Conservation (phyloP, 805 yeast genomes). For the Naumovozyma dairenensis region DNA sequence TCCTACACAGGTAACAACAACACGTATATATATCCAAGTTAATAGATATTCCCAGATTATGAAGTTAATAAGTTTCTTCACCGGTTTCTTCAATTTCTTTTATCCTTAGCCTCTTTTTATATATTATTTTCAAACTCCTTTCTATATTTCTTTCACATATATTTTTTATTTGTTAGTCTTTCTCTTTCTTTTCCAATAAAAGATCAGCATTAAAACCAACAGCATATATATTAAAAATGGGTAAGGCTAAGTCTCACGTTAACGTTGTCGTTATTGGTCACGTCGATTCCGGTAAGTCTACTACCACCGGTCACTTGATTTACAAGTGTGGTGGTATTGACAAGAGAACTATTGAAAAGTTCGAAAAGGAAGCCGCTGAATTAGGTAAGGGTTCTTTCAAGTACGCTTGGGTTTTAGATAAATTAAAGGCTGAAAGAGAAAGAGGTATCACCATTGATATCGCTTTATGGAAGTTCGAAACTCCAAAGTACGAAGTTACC, state of each 20-base stretch:
- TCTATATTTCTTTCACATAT: too few species aligned
- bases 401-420: constrained; percentile 96
- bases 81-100: too few species aligned
- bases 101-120: constrained; percentile 1
- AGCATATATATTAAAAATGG: constrained; percentile 34
- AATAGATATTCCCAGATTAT: too few species aligned
- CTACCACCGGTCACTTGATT: constrained; percentile 98
- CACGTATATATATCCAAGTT: too few species aligned
- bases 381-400: constrained; percentile 96
- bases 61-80: too few species aligned
- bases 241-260: constrained; percentile 95
- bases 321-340: constrained; percentile 99
- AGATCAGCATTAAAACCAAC: constrained; percentile 3
- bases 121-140: constrained; percentile 1
- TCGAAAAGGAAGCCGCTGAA: constrained; percentile 96
- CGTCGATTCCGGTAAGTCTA: constrained; percentile 99
- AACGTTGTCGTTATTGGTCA: constrained; percentile 99
- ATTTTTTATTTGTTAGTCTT: too few species aligned
- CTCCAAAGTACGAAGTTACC: constrained; percentile 81
- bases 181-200: constrained; percentile 1
- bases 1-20: too few species aligned
- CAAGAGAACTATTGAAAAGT: constrained; percentile 97
- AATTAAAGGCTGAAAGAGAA: constrained; percentile 91
- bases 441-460: constrained; percentile 96
- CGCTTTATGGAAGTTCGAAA: constrained; percentile 88